These are phyloP conservation scores for Parachaetomium inaequale DNA, from an alignment of 495 filamentous ascomycete species.

Conservation along the genomic window DNA sequence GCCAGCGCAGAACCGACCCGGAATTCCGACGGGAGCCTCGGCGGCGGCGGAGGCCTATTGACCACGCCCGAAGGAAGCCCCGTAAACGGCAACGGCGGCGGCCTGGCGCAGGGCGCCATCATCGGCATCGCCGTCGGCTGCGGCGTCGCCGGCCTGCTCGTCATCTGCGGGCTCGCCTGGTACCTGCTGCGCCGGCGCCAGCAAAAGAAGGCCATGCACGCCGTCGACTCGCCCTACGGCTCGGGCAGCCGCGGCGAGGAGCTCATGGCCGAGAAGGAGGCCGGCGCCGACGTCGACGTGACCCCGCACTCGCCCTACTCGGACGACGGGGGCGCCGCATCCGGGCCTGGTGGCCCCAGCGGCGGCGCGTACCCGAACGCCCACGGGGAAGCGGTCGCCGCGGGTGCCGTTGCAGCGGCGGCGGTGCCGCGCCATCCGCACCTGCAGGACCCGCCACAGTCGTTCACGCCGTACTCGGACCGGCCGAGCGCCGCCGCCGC, in stretches of 20 bases:
- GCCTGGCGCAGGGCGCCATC: constrained; percentile 36
- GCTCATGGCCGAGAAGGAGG: constrained; percentile 45
- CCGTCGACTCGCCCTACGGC: constrained; percentile 20
- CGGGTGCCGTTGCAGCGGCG: constrained; percentile 4
- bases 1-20: not conserved
- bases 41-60: not conserved
- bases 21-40: not conserved
- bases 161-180: constrained; percentile 35
- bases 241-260: constrained; percentile 28
- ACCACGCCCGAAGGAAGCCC: not conserved
- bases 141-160: constrained; percentile 32
- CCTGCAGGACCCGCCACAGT: constrained; percentile 19
- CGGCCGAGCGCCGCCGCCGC: constrained; percentile 15
- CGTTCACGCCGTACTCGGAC: constrained; percentile 41
- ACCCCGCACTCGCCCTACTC: constrained; percentile 39
- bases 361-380: constrained; percentile 6
- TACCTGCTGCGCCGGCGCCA: constrained; percentile 35
- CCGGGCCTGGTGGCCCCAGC: constrained; percentile 5
- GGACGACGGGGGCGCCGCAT: constrained; percentile 36
- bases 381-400: constrained; percentile 1
- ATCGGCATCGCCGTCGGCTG: constrained; percentile 44
- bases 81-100: constrained; percentile 7
- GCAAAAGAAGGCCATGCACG: constrained; percentile 14
- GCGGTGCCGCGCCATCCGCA: constrained; percentile 3
- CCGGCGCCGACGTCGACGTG: constrained; percentile 29